Conservation (phyloP, 257 asterid species). For the Phtheirospermum japonicum region DNA sequence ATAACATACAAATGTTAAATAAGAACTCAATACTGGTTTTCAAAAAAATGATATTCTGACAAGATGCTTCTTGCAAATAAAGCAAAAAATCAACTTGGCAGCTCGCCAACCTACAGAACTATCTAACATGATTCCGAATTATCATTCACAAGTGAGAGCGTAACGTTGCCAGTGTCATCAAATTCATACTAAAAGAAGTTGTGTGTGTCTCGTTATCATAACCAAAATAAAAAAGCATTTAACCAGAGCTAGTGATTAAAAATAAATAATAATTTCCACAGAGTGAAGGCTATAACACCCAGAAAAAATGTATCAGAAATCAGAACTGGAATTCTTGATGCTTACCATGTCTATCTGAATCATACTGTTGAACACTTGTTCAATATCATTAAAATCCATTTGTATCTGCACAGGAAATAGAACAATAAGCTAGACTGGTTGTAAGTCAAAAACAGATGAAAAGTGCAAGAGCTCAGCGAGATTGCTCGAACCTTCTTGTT, state of each 20-base stretch:
- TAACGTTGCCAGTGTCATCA: conserved; percentile 3
- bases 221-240: conserved; percentile 20
- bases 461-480: conserved; percentile 24
- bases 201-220: conserved; percentile 20
- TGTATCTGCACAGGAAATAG: conserved; percentile 57
- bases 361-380: conserved; percentile 48
- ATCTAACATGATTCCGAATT: background rate
- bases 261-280: conserved; percentile 22
- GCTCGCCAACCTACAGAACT: conserved; percentile 21
- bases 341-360: conserved; percentile 79
- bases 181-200: conserved; percentile 3
- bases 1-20: conserved; percentile 11
- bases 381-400: conserved; percentile 58
- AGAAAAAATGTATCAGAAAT: conserved; percentile 19
- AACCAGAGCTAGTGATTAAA: conserved; percentile 10
- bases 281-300: conserved; percentile 11
- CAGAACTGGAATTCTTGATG: conserved; percentile 21
- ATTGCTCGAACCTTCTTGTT: conserved; percentile 64
- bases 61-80: conserved; percentile 20
- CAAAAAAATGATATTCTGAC: background rate
- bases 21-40: conserved; percentile 22
- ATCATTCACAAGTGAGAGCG: conserved; percentile 5
- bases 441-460: conserved; percentile 10
- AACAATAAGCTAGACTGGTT: conserved; percentile 21
- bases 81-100: conserved; percentile 25